These are phyloP conservation scores for Leccinum solheimii DNA, from an alignment of 1,284 basidiomycete genomes.

Conservation along the genomic window DNA sequence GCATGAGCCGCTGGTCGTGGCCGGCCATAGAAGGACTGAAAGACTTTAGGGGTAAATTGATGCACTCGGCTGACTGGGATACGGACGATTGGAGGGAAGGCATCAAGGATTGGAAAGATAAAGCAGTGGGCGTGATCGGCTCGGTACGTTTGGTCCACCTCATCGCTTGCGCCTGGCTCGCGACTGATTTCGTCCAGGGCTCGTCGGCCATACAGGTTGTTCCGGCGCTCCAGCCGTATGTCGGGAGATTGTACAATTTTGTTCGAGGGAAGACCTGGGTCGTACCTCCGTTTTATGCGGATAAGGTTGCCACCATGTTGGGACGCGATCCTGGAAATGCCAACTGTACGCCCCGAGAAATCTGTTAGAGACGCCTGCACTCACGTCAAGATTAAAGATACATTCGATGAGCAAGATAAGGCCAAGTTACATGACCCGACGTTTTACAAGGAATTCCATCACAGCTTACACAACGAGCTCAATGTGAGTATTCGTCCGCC, in stretches of 20 bases:
- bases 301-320: constrained; percentile 41
- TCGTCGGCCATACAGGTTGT: constrained; percentile 68
- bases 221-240: constrained; percentile 55
- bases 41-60: constrained; percentile 48
- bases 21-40: constrained; percentile 57
- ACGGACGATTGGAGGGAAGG: constrained; percentile 47
- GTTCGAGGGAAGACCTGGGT: constrained; percentile 67
- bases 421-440: constrained; percentile 45
- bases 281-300: constrained; percentile 47
- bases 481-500: constrained; percentile 40
- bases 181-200: constrained; percentile 40
- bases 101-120: constrained; percentile 51
- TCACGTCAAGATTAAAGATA: constrained; percentile 33
- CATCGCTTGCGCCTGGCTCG: background rate
- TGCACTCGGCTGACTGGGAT: constrained; percentile 62
- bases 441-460: constrained; percentile 52
- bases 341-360: constrained; percentile 43
- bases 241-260: constrained; percentile 53
- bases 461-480: constrained; percentile 50
- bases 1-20: constrained; percentile 56
- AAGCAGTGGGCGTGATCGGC: constrained; percentile 61
- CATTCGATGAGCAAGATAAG: constrained; percentile 57
- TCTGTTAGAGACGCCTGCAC: background rate
- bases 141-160: constrained; percentile 40
- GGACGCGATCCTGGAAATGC: constrained; percentile 35